Base-by-base conservation (phyloP, 1,284 basidiomycete genomes). In the Neotropicomus parvogracilis region DNA sequence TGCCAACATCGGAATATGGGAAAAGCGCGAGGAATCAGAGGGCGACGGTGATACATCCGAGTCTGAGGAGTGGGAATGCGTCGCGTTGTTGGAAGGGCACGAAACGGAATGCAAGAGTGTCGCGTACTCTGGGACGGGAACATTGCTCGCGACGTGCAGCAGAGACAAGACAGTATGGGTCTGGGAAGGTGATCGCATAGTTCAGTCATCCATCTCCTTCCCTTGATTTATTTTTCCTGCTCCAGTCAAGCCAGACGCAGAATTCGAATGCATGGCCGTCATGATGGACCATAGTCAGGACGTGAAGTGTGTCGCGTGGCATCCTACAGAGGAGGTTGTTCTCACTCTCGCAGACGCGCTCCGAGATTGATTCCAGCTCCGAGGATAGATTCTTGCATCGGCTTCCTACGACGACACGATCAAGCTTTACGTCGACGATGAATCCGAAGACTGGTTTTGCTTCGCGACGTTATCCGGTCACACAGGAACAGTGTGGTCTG, bases 81-180 rank as follows among this genome's bases (percentile, higher is more conserved):
- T 88, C 48, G 86, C 85, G 43, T 80, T 90, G 37, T 70, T 98
- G 28, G 95, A 98, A 65, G 97, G 97, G 0, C 97, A 99, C 65
- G 97, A 99, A 67, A 95, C 88, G 42, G 97, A 99, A 67, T 97
- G 95, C 74, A 99, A 99, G 75, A 81, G 86, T 56, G 89, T 98
- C 0, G 89, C 85, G 3, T 99, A 92, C 70, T 95, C 89, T 16
- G 72, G 71, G 37, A 74, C 77, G 20, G 97, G 95, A 0, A 86
- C 78, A 6, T 70, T 97, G 21, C 74, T 99, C 14, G 95, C 95
- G 6, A 94, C 87, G 58, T 97, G 95, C 64, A 90, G 89, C 59
- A 77, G 97, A 50, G 97, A 99, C 71, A 97, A 98, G 71, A 92
- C 90, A 13, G 95, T 99, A 1, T 99, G 97, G 97, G 81, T 99